Evolutionary conservation across 140 eudicot species (phyloP), one percentile per base, ranked within the genome.

Genomic region (Anethum foeniculum): DNA sequence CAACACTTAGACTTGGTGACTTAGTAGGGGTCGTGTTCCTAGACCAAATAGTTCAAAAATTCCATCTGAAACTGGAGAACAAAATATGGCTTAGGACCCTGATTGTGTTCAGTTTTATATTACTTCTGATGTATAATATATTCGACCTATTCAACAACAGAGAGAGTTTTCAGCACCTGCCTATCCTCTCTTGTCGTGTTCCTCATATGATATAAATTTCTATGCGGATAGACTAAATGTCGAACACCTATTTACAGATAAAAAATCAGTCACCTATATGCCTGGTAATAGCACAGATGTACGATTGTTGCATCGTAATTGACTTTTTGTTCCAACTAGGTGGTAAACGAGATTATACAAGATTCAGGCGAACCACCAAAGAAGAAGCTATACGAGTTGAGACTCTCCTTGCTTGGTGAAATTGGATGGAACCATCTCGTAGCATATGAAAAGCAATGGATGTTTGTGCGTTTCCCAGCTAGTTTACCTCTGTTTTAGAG

Each of bases 401-500:
- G 85, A 83, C 85, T 94, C 28, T 90, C 90, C 9, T 85, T 94
- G 88, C 90, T 94, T 30, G 85, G 85, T 46, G 85, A 90, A 81
- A 88, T 92, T 13, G 97, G 93, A 34, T 94, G 98, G 98, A 71
- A 25, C 38, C 98, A 94, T 82, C 80, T 94, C 58, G 94, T 89
- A 71, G 75, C 85, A 6, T 92, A 92, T 73, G 97, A 94, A 94
- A 93, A 88, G 81, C 90, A 81, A 64, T 94, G 98, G 98, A 94
- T 94, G 98, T 86, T 89, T 46, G 94, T 94, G 5, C 96, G 97
- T 39, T 94, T 94, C 86, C 98, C 98, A 2, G 83, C 93, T 16
- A 52, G 68, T 77, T 80, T 92, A 36, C 98, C 98, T 23, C 90
- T 94, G 60, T 94, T 94, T 82, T 94, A 84, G 78, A 79, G 71